Conservation (phyloP, 2,329 filamentous ascomycete species). For the Atkinsonella hypoxylon region DNA sequence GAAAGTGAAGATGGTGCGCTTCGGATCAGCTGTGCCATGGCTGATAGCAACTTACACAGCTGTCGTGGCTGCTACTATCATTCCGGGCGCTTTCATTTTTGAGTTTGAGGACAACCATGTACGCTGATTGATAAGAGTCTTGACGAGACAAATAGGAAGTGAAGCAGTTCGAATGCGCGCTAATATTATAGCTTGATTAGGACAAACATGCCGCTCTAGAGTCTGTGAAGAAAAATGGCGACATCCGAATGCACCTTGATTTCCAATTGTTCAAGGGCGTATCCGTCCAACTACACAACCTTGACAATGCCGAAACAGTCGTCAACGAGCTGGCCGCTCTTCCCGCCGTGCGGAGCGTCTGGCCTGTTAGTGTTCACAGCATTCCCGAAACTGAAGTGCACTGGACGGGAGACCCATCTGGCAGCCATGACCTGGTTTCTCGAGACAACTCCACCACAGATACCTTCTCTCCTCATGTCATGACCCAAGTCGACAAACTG, state of each 20-base stretch:
- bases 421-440: neutral
- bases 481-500: slow-evolving; percentile 45
- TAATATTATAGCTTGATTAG: neutral
- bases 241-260: slow-evolving; percentile 12
- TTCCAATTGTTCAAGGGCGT: slow-evolving; percentile 16
- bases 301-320: slow-evolving; percentile 23
- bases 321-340: slow-evolving; percentile 17
- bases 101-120: slow-evolving; percentile 2
- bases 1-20: neutral
- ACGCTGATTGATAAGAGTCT: neutral
- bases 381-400: slow-evolving; percentile 7
- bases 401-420: slow-evolving; percentile 4
- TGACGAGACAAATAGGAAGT: neutral
- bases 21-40: neutral
- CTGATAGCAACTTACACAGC: neutral
- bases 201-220: neutral
- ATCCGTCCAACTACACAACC: slow-evolving; percentile 15
- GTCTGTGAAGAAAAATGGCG: neutral
- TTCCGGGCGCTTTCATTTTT: slow-evolving; percentile 4
- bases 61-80: neutral
- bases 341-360: slow-evolving; percentile 16
- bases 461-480: slow-evolving; percentile 34
- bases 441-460: slow-evolving; percentile 9
- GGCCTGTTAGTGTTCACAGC: slow-evolving; percentile 13
- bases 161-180: neutral